A percentile compares a stretch with the other conserved stretches of the same genome.
phyloP scores from a whole-genome alignment of 2,329 filamentous ascomycete genomes.

The Teratosphaeria destructans region DNA sequence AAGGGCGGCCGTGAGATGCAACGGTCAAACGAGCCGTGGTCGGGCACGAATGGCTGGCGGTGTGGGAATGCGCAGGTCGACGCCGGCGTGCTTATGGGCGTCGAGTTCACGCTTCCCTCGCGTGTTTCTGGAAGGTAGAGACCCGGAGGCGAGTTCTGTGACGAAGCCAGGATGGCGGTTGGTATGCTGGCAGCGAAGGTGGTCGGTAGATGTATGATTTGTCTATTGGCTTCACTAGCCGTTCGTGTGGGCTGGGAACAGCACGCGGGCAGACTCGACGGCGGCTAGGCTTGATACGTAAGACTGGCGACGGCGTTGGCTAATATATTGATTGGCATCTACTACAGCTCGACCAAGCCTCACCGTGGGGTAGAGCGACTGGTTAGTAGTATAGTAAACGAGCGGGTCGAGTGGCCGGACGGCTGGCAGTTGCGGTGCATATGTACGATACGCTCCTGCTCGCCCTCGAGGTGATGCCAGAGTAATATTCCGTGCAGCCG shows the following conservation, averaged over 20 bases:
- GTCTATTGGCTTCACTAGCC: neutral
- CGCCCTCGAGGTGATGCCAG: neutral
- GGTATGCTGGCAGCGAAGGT: neutral
- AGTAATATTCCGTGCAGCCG: neutral
- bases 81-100: slow-evolving; percentile 17
- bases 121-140: slow-evolving; percentile 12
- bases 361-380: neutral
- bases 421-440: neutral
- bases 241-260: neutral
- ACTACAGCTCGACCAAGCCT: neutral
- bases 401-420: neutral
- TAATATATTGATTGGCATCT: neutral
- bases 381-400: neutral
- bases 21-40: slow-evolving; percentile 4
- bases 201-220: neutral
- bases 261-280: neutral
- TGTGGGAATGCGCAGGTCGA: slow-evolving; percentile 5
- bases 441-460: neutral
- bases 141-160: slow-evolving; percentile 11
- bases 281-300: neutral
- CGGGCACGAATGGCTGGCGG: slow-evolving; percentile 6
- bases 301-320: neutral
- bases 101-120: slow-evolving; percentile 18
- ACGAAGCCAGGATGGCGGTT: slow-evolving; percentile 10
- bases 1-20: slow-evolving; percentile 6